A percentile compares a stretch with the other conserved stretches of the same genome.
These are phyloP conservation scores for Tardiomyces digboiensis DNA, from an alignment of 1,139 yeast genomes.

Conservation along the genomic window DNA sequence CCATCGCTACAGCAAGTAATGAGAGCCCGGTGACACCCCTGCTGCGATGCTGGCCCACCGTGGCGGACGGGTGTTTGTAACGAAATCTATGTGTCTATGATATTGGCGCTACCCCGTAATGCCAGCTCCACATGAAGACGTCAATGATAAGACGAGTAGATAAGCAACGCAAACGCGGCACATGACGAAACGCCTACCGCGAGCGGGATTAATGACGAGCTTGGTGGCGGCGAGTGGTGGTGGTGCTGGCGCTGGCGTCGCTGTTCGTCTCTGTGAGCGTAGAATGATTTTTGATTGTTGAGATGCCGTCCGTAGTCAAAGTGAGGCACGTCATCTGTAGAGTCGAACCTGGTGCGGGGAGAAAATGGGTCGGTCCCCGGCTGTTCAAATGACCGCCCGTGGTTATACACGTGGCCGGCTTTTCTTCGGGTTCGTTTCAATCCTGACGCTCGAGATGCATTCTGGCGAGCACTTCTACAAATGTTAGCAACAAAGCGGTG, in stretches of 20 bases:
- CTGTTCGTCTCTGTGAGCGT: constrained; percentile 9
- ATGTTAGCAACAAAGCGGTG: constrained; percentile 5
- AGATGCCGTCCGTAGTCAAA: constrained; percentile 62
- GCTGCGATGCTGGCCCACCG: too few species aligned
- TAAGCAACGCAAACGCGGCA: neutral
- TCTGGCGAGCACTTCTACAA: constrained; percentile 6
- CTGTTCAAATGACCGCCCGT: constrained; percentile 9
- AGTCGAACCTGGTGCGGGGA: constrained; percentile 22
- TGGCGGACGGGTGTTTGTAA: too few species aligned
- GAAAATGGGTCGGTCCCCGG: constrained; percentile 13
- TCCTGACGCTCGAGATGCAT: constrained; percentile 6
- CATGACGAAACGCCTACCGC: neutral
- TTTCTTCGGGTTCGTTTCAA: constrained; percentile 2
- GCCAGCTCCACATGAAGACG: too few species aligned
- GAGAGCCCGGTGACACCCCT: too few species aligned
- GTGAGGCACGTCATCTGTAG: constrained; percentile 65
- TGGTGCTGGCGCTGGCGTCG: constrained; percentile 5
- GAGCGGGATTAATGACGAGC: constrained; percentile 4
- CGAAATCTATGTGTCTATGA: too few species aligned
- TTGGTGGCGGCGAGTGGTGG: constrained; percentile 1
- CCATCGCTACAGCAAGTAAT: too few species aligned
- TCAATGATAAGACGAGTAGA: too few species aligned
- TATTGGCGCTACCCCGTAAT: too few species aligned
- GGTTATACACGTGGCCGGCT: constrained; percentile 2
- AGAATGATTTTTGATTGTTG: constrained; percentile 46